Base-by-base conservation (phyloP, 495 filamentous ascomycete species). In the Chaetomium tenue region DNA sequence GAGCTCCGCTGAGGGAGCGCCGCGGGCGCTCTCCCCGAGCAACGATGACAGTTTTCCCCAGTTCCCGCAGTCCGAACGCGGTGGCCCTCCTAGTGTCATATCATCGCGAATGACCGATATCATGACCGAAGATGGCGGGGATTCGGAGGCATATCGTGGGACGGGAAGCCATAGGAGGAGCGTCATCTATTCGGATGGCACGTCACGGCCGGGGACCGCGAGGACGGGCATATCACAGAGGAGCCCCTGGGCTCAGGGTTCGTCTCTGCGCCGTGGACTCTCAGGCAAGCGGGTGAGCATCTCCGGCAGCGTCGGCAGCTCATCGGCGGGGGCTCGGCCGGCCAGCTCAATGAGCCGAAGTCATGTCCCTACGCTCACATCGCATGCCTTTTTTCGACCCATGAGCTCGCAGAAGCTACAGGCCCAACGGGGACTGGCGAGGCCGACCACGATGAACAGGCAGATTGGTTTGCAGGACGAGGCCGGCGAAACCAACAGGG, bases 351-450 rank as follows among this genome's bases (percentile, higher is more conserved):
- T 83, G 15, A 92, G 89, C 73, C 84, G 87, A 70, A 93, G 90
- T 20, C 94, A 98, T 80, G 93, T 96, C 42, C 93, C 94, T 9
- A 90, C 89, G 1, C 78, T 98, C 33, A 87, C 92, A 9, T 91
- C 92, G 16, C 88, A 93, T 67, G 93, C 89, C 22, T 98, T 98
- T 75, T 97, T 97, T 69, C 88, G 88, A 11, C 94, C 94, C 20
- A 96, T 98, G 94, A 97, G 92, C 77, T 95, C 92, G 25, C 93
- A 97, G 75, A 87, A 91, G 72, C 80, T 97, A 55, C 94, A 98
- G 75, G 93, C 92, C 58, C 95, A 98, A 73, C 82, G 94, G 71
- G 87, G 87, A 53, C 80, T 83, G 22, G 65, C 75, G 15, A 72
- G 80, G 40, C 76, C 79, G 11, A 60, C 73, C 11, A 75, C 75